Evolutionary conservation across 2,329 filamentous ascomycete genomes (phyloP).

Genomic region (Aspergillus unguis): DNA sequence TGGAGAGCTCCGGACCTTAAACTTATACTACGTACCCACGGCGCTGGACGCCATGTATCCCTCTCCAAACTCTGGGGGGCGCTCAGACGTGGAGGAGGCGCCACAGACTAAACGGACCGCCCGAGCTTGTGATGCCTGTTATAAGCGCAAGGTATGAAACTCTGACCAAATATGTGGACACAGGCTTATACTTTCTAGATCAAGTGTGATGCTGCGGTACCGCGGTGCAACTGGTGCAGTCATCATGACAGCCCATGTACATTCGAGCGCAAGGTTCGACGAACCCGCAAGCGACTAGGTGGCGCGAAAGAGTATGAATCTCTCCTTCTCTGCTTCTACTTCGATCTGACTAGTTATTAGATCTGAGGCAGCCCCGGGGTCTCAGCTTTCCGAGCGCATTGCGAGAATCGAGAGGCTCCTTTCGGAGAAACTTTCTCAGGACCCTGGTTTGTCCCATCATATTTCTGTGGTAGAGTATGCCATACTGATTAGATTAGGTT

Average conservation of each 20-base stretch:
- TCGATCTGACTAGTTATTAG: not conserved
- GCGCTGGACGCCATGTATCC: conserved; percentile 14
- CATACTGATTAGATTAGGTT: conserved; percentile 12
- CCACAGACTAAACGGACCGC: conserved; percentile 25
- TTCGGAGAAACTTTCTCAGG: conserved; percentile 26
- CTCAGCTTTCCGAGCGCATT: conserved; percentile 39
- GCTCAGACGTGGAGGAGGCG: conserved; percentile 21
- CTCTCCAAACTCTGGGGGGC: conserved; percentile 14
- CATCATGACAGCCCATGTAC: conserved; percentile 50
- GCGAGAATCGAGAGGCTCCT: conserved; percentile 41
- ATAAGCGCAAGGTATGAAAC: conserved; percentile 45
- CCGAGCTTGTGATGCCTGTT: conserved; percentile 50
- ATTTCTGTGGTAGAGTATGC: not conserved
- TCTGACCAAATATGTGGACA: not conserved
- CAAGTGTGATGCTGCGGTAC: conserved; percentile 47
- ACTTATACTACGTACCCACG: too few relatives aligned
- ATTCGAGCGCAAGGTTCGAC: conserved; percentile 36
- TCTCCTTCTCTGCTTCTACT: not conserved
- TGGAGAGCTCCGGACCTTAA: too few relatives aligned
- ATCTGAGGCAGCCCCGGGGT: conserved; percentile 20
- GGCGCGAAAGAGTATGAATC: conserved; percentile 22
- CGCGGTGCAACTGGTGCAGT: conserved; percentile 51
- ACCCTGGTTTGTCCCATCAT: conserved; percentile 20
- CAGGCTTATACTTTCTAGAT: conserved; percentile 37
- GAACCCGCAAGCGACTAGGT: conserved; percentile 27